A percentile compares a stretch with the other conserved stretches of the same genome.
Conservation (phyloP, 2,329 filamentous ascomycete species). For the Chaetomiaceae sp. region DNA sequence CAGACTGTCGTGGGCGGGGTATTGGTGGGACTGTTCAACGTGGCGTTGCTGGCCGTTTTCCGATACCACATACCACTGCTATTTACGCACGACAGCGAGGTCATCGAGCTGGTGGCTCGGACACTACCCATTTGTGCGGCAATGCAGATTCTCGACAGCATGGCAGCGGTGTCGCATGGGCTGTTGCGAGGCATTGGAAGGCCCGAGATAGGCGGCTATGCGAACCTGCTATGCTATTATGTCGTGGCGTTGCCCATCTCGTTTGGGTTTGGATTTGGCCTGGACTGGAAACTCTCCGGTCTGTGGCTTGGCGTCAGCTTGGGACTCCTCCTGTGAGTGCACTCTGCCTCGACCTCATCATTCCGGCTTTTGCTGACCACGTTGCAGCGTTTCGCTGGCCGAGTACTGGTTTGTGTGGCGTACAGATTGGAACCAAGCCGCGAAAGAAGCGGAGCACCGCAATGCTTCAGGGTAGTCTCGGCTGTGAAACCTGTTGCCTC, state of each 20-base stretch:
- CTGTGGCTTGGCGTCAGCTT: constrained; percentile 76
- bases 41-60: constrained; percentile 60
- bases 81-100: constrained; percentile 67
- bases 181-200: constrained; percentile 80
- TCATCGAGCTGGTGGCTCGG: constrained; percentile 59
- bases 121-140: constrained; percentile 76
- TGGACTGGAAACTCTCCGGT: constrained; percentile 70
- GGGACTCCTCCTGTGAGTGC: constrained; percentile 56
- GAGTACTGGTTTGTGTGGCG: constrained; percentile 48
- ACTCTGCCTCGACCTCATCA: neutral
- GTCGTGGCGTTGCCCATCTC: constrained; percentile 77
- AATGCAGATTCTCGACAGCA: constrained; percentile 83
- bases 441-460: constrained; percentile 45
- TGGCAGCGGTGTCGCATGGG: constrained; percentile 75
- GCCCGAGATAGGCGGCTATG: constrained; percentile 84
- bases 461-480: constrained; percentile 32
- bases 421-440: constrained; percentile 50
- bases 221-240: constrained; percentile 84
- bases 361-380: constrained; percentile 12
- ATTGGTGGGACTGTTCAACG: constrained; percentile 72
- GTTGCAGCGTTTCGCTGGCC: constrained; percentile 42
- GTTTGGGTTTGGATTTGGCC: constrained; percentile 68
- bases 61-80: constrained; percentile 69
- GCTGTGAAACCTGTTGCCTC: too few species aligned
- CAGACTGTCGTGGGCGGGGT: constrained; percentile 57